phyloP scores from a whole-genome alignment of 495 filamentous ascomycete species.

The Penicillium atrosanguineum region DNA sequence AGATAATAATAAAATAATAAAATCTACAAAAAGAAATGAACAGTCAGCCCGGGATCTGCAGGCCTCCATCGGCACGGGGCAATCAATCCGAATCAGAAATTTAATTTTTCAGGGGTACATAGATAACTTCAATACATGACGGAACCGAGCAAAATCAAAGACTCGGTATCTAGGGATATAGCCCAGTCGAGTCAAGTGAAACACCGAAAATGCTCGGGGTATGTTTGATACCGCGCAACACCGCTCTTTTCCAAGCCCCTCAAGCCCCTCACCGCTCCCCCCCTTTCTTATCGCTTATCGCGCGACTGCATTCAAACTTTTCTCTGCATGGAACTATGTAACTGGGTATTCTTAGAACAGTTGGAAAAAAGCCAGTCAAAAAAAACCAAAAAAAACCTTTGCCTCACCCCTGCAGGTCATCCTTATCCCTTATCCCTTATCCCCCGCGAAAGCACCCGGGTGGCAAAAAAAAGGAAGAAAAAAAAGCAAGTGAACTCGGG shows the following conservation, averaged over 20 bases:
- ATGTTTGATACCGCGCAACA: slow-evolving; percentile 1
- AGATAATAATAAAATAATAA: neutral
- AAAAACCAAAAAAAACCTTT: too few relatives aligned
- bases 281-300: slow-evolving; percentile 30
- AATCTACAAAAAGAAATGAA: neutral
- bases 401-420: neutral
- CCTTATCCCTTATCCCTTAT: slow-evolving; percentile 11
- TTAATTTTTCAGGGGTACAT: slow-evolving; percentile 6
- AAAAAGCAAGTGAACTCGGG: neutral
- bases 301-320: slow-evolving; percentile 3
- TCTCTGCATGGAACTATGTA: neutral
- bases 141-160: neutral
- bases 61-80: slow-evolving; percentile 4
- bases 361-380: neutral
- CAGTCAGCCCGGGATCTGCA: slow-evolving; percentile 1
- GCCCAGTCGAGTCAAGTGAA: neutral
- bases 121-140: neutral
- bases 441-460: slow-evolving; percentile 23
- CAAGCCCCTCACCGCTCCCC: slow-evolving; percentile 11
- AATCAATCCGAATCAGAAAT: neutral
- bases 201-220: neutral
- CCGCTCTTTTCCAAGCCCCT: slow-evolving; percentile 7
- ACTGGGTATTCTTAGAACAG: too few relatives aligned
- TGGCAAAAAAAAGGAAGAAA: slow-evolving; percentile 11
- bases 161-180: neutral